Percentiles rank a stretch among this genome's conserved stretches.
phyloP scores from a whole-genome alignment of 306 rosid genomes.

The Lathyrus tuberosus region DNA sequence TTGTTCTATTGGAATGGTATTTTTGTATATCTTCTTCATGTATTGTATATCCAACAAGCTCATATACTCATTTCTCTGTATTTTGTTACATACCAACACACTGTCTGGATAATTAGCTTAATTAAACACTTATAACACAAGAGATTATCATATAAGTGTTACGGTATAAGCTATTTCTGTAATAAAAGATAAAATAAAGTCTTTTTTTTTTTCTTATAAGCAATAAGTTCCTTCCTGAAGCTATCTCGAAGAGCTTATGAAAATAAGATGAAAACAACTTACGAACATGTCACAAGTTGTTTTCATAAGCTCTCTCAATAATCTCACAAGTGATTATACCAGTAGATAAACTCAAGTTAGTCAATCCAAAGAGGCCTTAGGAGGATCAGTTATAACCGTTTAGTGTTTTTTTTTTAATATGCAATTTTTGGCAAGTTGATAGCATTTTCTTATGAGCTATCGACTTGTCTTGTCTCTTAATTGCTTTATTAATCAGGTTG shows the following conservation, averaged over 20 bases:
- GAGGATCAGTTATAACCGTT: slow-evolving; percentile 6
- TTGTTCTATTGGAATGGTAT: slow-evolving; percentile 21
- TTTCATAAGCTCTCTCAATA: background rate
- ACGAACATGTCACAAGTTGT: background rate
- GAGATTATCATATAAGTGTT: no score
- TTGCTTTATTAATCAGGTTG: slow-evolving; percentile 12
- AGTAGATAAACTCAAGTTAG: background rate
- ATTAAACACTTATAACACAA: background rate
- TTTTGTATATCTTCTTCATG: slow-evolving; percentile 5
- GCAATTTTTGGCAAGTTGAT: background rate
- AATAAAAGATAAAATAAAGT: no score
- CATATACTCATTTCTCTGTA: background rate
- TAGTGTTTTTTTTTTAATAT: slow-evolving; percentile 13
- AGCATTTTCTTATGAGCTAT: slow-evolving; percentile 7
- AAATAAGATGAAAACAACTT: background rate
- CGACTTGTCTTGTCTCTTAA: slow-evolving; percentile 18
- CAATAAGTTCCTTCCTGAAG: background rate
- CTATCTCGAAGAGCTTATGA: background rate
- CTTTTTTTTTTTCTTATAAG: no score
- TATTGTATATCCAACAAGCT: slow-evolving; percentile 12
- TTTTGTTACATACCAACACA: background rate
- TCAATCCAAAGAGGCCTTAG: background rate
- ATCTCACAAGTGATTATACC: background rate
- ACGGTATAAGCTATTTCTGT: no score
- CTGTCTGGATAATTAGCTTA: background rate